A percentile compares a stretch with the other conserved stretches of the same genome.
phyloP scores from a whole-genome alignment of 2,329 filamentous ascomycete genomes.

The Penicillium occitanis region DNA sequence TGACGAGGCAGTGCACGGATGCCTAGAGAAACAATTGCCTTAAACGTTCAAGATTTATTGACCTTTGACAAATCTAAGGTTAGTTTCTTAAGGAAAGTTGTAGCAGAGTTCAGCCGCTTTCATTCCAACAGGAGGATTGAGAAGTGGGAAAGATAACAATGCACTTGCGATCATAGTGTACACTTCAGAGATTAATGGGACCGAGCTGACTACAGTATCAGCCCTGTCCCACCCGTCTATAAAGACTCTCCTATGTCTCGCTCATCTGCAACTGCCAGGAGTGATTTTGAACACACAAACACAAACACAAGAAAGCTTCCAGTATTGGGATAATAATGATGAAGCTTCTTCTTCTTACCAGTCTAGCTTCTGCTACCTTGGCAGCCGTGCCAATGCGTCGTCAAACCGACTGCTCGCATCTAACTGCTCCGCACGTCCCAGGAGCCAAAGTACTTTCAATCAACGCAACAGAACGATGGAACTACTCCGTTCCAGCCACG shows the following conservation, averaged over 20 bases:
- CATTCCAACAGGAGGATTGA: neutral
- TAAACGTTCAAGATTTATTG: neutral
- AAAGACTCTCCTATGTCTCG: neutral
- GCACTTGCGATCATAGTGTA: no score
- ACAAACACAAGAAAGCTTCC: neutral
- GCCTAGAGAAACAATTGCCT: constrained; percentile 7
- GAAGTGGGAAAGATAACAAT: neutral
- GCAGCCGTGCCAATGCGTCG: neutral
- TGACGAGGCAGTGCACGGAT: neutral
- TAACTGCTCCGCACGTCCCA: constrained; percentile 10
- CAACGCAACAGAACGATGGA: constrained; percentile 8
- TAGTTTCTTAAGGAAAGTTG: neutral
- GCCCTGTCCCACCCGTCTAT: neutral
- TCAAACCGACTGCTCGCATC: constrained; percentile 1
- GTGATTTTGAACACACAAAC: neutral
- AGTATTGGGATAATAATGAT: neutral
- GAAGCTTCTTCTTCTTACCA: neutral
- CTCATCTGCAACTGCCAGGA: neutral
- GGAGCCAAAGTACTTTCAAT: constrained; percentile 16
- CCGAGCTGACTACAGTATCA: neutral
- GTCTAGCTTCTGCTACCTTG: neutral
- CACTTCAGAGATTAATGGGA: no score
- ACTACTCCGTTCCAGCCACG: neutral
- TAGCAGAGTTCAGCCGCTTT: neutral
- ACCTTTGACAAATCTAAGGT: no score